Evolutionary conservation across 2,329 filamentous ascomycete genomes (phyloP).

Genomic region (Cladosporium sp.): DNA sequence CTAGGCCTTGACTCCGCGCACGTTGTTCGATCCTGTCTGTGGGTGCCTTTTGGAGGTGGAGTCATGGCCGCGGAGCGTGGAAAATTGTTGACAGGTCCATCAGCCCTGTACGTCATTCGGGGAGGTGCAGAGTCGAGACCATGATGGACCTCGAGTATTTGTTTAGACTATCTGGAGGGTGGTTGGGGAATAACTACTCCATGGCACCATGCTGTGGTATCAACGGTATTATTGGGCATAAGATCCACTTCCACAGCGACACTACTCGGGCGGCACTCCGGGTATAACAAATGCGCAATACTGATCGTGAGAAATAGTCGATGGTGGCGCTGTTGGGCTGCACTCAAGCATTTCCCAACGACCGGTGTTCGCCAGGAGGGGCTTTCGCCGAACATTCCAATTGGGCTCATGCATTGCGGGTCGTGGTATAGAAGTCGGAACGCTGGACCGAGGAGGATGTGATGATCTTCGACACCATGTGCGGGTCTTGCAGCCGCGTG

Average conservation of each 20-base stretch:
- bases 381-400: constrained; percentile 7
- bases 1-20: constrained; percentile 9
- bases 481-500: constrained; percentile 2
- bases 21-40: constrained; percentile 12
- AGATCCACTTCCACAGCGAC: neutral
- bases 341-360: constrained; percentile 5
- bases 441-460: neutral
- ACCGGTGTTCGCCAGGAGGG: constrained; percentile 1
- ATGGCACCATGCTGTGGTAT: neutral
- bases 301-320: neutral
- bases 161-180: neutral
- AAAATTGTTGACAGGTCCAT: neutral
- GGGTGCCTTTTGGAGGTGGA: constrained; percentile 10
- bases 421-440: neutral
- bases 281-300: neutral
- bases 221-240: neutral
- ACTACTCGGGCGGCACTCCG: neutral
- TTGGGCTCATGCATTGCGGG: neutral
- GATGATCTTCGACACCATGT: neutral
- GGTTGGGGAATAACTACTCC: neutral
- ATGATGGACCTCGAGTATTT: neutral
- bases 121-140: neutral
- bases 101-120: constrained; percentile 18
- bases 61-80: constrained; percentile 14
- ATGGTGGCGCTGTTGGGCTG: constrained; percentile 3